Percentiles rank a stretch among this genome's conserved stretches.
These are phyloP conservation scores for Penicillium italicum DNA, from an alignment of 2,329 filamentous ascomycete species.

Conservation along the genomic window DNA sequence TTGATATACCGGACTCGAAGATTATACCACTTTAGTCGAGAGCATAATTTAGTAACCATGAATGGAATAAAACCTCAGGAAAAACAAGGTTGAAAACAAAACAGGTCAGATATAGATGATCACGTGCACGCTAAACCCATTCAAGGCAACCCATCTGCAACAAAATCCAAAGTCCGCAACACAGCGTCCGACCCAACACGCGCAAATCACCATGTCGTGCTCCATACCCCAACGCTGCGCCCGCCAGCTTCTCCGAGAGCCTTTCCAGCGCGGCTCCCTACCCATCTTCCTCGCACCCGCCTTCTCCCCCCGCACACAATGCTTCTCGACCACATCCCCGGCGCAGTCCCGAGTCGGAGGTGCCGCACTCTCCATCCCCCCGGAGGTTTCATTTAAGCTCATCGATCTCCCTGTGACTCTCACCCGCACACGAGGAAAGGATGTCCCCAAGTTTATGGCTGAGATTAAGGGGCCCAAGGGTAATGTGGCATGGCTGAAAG, in stretches of 20 bases:
- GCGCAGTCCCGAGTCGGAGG: conserved; percentile 79
- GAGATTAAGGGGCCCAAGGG: conserved; percentile 78
- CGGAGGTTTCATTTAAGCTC: conserved; percentile 70
- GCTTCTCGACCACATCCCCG: conserved; percentile 68
- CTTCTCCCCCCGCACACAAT: conserved; percentile 53
- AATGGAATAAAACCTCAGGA: not conserved
- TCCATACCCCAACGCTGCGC: conserved; percentile 60
- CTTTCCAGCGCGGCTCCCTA: conserved; percentile 52
- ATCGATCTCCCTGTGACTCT: conserved; percentile 61
- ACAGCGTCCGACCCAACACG: conserved; percentile 20
- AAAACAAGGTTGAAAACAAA: not conserved
- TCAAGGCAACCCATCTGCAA: conserved; percentile 20
- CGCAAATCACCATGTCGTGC: conserved; percentile 56
- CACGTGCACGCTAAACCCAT: conserved; percentile 22
- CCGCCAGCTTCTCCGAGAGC: conserved; percentile 52
- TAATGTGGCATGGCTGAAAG: conserved; percentile 39
- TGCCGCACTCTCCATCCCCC: conserved; percentile 74
- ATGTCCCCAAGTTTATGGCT: conserved; percentile 61
- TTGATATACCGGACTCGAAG: fast-evolving
- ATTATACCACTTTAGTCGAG: too few relatives aligned
- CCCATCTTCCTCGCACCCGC: conserved; percentile 71
- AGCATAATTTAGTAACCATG: not conserved
- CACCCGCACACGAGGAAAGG: conserved; percentile 58
- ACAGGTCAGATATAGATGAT: conserved; percentile 1
- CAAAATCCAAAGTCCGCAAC: conserved; percentile 34